Base-by-base conservation (phyloP, 2,329 filamentous ascomycete genomes). In the Penicillium sp. region DNA sequence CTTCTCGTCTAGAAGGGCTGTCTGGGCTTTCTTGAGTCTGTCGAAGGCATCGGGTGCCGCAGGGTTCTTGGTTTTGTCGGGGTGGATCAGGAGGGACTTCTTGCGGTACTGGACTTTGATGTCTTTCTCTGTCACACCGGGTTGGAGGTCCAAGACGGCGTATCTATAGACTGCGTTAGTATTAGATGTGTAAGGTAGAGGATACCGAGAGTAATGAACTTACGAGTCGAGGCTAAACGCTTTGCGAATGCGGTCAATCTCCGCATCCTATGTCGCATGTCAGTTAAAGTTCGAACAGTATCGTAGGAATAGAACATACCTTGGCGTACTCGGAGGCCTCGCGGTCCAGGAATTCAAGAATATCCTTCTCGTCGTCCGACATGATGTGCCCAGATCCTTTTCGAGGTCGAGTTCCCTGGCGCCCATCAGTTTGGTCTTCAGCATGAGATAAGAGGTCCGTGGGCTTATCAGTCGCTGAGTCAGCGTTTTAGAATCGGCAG, bases 41-140 rank as follows among this genome's bases (percentile, higher is more conserved):
- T 99, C 93, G 67, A 99, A 99, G 58, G 93, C 93, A 64, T 97
- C 93, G 3, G 93, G 92, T 0, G 93, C 93, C 41, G 79, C 81
- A 0, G 89, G 86, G 67, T 99, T 97, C 65, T 84, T 84, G 49
- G 93, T 96, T 72, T 99, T 99, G 77, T 99, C 93, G 6, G 93
- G 93, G 76, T 99, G 93, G 76, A 99, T 97, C 41, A 99, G 84
- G 49, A 99, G 85, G n/a, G 93, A 99, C 73, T 96, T 97, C 64
- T 89, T 91, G 77, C 93, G 91, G 75, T 97, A 99, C 59, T 82
- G 82, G 61, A 86, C 77, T 74, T 96, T 97, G 78, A 99, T 97
- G 74, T 97, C 93, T 52, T 89, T 91, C 62, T 97, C 92, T 48
- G 93, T 84, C 16, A 97, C 89, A 66, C 93, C 93, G 3, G 93